Conservation (phyloP, 108 stramenopile genomes). For the Bacterosira constricta region DNA sequence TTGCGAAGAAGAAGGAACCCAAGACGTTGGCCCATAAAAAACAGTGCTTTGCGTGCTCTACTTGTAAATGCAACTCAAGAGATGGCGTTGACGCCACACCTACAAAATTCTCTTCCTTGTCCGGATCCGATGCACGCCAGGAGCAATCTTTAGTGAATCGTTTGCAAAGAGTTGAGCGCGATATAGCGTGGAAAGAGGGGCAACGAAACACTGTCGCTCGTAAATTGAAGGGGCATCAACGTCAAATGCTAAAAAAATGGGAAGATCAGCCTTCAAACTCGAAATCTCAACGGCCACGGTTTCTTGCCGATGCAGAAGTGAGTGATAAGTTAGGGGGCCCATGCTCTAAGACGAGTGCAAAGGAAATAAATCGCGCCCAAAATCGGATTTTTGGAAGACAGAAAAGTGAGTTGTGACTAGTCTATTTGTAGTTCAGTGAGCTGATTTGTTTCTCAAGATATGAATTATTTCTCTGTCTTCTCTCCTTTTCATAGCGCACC, state of each 20-base stretch:
- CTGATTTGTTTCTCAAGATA: neutral
- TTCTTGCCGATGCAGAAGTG: constrained; percentile 36
- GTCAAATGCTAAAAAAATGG: constrained; percentile 29
- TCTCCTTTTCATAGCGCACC: neutral
- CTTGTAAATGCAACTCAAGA: constrained; percentile 27
- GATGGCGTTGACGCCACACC: constrained; percentile 16
- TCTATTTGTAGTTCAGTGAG: neutral
- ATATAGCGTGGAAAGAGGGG: constrained; percentile 29
- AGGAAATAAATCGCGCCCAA: constrained; percentile 11
- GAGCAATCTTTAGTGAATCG: constrained; percentile 40
- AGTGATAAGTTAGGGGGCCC: constrained; percentile 8
- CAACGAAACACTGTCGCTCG: constrained; percentile 29
- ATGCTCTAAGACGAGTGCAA: neutral
- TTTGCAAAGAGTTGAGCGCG: constrained; percentile 34
- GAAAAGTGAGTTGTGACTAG: constrained; percentile 8
- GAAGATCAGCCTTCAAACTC: neutral
- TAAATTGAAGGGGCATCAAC: constrained; percentile 32
- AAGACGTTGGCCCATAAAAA: neutral
- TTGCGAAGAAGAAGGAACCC: neutral
- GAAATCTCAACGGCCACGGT: constrained; percentile 14
- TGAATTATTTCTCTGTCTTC: neutral
- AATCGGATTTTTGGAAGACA: constrained; percentile 26
- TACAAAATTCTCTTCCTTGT: constrained; percentile 19
- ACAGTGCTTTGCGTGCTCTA: constrained; percentile 30
- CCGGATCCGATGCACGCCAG: constrained; percentile 32